A percentile compares a stretch with the other conserved stretches of the same genome.
These are phyloP conservation scores for Cutaneotrichosporon sp. DNA, from an alignment of 1,284 basidiomycete species.

Conservation along the genomic window DNA sequence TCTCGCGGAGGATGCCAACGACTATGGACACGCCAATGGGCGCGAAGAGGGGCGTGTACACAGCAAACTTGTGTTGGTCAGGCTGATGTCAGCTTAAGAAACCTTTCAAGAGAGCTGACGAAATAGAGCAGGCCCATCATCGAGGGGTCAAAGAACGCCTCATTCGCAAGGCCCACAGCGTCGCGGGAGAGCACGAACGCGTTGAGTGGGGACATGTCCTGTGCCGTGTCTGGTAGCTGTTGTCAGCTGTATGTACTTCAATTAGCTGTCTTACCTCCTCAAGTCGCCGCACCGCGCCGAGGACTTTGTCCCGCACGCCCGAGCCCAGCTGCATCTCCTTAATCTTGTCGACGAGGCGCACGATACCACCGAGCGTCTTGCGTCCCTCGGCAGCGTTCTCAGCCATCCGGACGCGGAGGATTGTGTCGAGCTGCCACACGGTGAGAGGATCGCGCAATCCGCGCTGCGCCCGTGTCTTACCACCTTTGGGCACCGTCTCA, in stretches of 20 bases:
- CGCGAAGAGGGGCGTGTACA: conserved; percentile 89
- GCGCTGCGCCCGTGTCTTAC: conserved; percentile 6
- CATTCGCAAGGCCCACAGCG: conserved; percentile 71
- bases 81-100: conserved; percentile 55
- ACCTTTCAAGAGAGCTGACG: conserved; percentile 33
- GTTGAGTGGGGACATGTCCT: conserved; percentile 12
- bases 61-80: conserved; percentile 90
- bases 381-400: conserved; percentile 69
- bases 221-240: conserved; percentile 17
- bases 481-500: background rate
- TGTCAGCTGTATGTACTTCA: background rate
- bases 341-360: conserved; percentile 76
- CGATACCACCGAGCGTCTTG: conserved; percentile 75
- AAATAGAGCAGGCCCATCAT: conserved; percentile 97
- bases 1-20: conserved; percentile 69
- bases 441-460: conserved; percentile 27
- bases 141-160: conserved; percentile 93
- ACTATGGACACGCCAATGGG: conserved; percentile 79
- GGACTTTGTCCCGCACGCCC: conserved; percentile 70
- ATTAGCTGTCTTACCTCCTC: conserved; percentile 61
- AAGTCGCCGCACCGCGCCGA: conserved; percentile 66
- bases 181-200: conserved; percentile 63
- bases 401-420: conserved; percentile 67
- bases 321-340: conserved; percentile 83
- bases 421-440: conserved; percentile 72